A percentile compares a stretch with the other conserved stretches of the same genome.
Evolutionary conservation across 495 filamentous ascomycete species (phyloP).

Genomic region (Hypoxylon cercidicola): DNA sequence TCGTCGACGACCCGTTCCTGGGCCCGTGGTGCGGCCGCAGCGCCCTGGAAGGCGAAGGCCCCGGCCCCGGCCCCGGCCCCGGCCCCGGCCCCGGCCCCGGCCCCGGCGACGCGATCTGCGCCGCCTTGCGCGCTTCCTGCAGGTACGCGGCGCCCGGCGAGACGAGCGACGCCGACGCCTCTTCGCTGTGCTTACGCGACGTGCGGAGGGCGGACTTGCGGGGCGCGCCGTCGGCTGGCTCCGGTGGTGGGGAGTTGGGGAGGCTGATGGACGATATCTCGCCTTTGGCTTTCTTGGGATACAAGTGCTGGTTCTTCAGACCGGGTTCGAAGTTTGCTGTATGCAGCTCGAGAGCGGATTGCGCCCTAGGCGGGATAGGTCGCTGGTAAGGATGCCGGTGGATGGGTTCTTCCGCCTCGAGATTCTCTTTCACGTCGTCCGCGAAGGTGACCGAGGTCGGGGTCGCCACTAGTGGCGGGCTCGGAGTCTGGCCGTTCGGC

Average conservation of each 20-base stretch:
- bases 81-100: no score
- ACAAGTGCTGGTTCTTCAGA: constrained; percentile 47
- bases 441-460: constrained; percentile 35
- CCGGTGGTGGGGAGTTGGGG: constrained; percentile 37
- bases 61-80: no score
- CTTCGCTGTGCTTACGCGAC: constrained; percentile 38
- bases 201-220: constrained; percentile 41
- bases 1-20: constrained; percentile 40
- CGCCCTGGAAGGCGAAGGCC: constrained; percentile 34
- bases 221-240: constrained; percentile 30
- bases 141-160: constrained; percentile 49
- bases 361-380: constrained; percentile 32
- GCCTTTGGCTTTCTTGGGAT: constrained; percentile 37
- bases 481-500: constrained; percentile 2
- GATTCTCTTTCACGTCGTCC: constrained; percentile 25
- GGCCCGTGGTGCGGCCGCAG: constrained; percentile 39
- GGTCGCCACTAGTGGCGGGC: constrained; percentile 20
- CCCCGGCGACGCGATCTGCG: no score
- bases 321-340: constrained; percentile 41
- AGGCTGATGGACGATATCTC: constrained; percentile 40
- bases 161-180: constrained; percentile 22
- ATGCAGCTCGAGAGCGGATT: constrained; percentile 41
- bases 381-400: constrained; percentile 18
- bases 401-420: constrained; percentile 24
- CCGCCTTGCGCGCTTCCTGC: constrained; percentile 48